These are phyloP conservation scores for Rosellinia necatrix DNA, from an alignment of 2,329 filamentous ascomycete genomes.

Conservation along the genomic window DNA sequence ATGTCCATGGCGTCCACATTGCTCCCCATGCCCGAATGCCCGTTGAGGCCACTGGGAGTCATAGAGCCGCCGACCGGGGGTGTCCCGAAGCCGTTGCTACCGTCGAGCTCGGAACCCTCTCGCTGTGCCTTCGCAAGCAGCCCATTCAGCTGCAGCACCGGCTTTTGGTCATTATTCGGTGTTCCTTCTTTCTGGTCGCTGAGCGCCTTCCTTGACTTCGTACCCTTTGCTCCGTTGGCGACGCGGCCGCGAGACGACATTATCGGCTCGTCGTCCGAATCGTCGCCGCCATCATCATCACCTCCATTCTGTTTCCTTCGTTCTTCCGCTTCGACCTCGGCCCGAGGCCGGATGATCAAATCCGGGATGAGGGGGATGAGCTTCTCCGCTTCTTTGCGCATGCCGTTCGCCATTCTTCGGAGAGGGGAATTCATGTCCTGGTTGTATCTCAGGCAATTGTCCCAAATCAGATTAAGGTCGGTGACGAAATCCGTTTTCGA, in stretches of 20 bases:
- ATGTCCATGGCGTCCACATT: constrained; percentile 87
- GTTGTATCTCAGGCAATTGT: constrained; percentile 96
- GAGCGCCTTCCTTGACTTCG: constrained; percentile 76
- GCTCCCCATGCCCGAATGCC: constrained; percentile 68
- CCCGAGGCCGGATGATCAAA: constrained; percentile 84
- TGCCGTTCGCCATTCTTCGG: constrained; percentile 89
- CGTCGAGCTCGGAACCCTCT: constrained; percentile 82
- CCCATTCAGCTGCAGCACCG: constrained; percentile 69
- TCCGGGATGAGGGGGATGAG: constrained; percentile 94
- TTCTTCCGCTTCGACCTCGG: constrained; percentile 89
- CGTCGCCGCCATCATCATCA: constrained; percentile 80
- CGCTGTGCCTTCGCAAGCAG: constrained; percentile 61
- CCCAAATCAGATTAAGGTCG: constrained; percentile 94
- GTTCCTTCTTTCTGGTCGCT: constrained; percentile 78
- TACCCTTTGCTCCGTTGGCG: constrained; percentile 77
- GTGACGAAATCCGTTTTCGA: constrained; percentile 94
- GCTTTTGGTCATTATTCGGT: constrained; percentile 75
- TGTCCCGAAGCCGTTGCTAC: constrained; percentile 84
- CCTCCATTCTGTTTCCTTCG: constrained; percentile 85
- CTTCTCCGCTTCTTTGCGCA: constrained; percentile 98
- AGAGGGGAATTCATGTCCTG: constrained; percentile 85
- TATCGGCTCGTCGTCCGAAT: constrained; percentile 96
- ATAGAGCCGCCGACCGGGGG: constrained; percentile 75
- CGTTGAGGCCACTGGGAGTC: constrained; percentile 75
- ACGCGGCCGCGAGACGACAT: constrained; percentile 96